Evolutionary conservation across 2,329 filamentous ascomycete genomes (phyloP).

Genomic region (Aureobasidium subglaciale): DNA sequence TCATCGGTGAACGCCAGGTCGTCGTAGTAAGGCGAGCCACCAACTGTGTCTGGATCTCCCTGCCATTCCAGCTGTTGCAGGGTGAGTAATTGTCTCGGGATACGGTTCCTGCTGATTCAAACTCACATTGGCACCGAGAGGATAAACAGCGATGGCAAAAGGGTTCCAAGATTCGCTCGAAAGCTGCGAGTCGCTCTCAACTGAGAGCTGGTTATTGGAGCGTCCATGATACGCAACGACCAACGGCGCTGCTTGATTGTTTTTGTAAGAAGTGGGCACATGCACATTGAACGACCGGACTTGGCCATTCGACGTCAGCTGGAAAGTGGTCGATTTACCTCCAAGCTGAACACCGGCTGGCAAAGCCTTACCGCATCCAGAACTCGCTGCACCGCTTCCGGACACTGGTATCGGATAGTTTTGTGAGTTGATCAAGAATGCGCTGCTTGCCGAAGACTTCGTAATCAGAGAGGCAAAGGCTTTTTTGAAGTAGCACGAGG

Average conservation of each 20-base stretch:
- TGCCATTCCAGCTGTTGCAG: constrained; percentile 33
- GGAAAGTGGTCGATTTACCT: constrained; percentile 19
- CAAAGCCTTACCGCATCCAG: constrained; percentile 22
- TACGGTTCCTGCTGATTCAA: too few species aligned
- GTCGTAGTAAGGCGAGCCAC: constrained; percentile 25
- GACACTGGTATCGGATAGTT: constrained; percentile 14
- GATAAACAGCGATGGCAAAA: constrained; percentile 39
- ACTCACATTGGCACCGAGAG: constrained; percentile 38
- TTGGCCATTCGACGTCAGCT: constrained; percentile 22
- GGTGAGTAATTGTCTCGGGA: too few species aligned
- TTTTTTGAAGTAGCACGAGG: constrained; percentile 17
- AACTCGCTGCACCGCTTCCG: constrained; percentile 18
- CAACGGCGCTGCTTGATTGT: constrained; percentile 31
- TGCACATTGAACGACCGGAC: constrained; percentile 33
- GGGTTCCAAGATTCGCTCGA: constrained; percentile 40
- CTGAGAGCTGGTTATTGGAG: constrained; percentile 29
- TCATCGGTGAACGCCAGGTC: constrained; percentile 39
- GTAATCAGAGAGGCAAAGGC: neutral
- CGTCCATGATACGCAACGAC: constrained; percentile 46
- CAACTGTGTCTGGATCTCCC: constrained; percentile 35
- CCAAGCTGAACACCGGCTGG: constrained; percentile 19
- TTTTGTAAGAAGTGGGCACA: constrained; percentile 35
- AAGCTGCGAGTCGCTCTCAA: constrained; percentile 40
- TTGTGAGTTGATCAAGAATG: neutral
- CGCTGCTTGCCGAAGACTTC: neutral